Evolutionary conservation across 352 stramenopile genomes (phyloP), one percentile per base, ranked within the genome.

Genomic region (Pythium folliculosum): DNA sequence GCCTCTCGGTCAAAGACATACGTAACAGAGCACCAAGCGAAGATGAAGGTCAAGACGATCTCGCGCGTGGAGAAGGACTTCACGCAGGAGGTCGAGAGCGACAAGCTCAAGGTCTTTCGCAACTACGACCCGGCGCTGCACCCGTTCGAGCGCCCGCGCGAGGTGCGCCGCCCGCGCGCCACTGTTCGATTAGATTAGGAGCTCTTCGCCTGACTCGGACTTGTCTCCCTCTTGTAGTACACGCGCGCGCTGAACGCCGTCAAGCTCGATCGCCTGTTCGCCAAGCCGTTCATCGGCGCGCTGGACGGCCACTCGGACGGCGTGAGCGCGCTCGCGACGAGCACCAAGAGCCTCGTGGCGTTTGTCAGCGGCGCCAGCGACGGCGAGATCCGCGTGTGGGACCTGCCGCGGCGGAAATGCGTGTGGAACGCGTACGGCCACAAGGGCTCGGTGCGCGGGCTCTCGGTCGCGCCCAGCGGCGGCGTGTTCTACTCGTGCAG

Each of bases 21-120:
- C 17, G 51, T 63, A 54, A 35, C n/a, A 37, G 21, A 44, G n/a
- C 23, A 58, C n/a, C 12, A 55, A 17, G 21, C 49, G 45, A 59
- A 14, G 9, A 99, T 99, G 97, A 99, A 99, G 87, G 96, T 99
- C 62, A 99, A 99, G 84, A 98, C 97, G 10, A 98, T 99, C 59
- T 98, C 92, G 63, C 91, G 98, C 60, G 89, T 97, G 40, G 86
- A 98, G 77, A 91, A 97, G 65, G 88, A 94, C 55, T 98, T 98
- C 71, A 97, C 96, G 65, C 88, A 97, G 69, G 94, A 99, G 71
- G 95, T 94, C 55, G 82, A 80, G 73, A 92, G 67, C 70, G 95
- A 82, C 92, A 99, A 90, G 82, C 97, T 78, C 73, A 98, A 97
- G 73, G 88, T 98, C 4, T 94, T 97, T 73, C 94, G 97, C 57